Evolutionary conservation across 1,284 basidiomycete species (phyloP).

Genomic region (Pterulicium gracile): DNA sequence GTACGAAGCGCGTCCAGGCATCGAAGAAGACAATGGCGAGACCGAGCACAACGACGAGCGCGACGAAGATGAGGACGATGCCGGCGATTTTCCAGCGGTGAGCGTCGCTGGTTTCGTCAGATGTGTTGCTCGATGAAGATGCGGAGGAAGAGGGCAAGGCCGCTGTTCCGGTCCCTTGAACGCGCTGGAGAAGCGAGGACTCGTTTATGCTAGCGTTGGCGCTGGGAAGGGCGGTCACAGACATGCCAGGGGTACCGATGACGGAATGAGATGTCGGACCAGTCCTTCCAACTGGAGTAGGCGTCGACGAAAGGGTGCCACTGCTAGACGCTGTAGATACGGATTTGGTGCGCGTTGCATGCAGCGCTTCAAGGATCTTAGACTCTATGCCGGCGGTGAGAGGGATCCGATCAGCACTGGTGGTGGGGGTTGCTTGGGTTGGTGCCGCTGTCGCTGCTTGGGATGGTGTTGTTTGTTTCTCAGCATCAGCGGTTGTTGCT

Average conservation of each 20-base stretch:
- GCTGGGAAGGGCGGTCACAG: too few species aligned
- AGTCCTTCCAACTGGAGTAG: conserved; percentile 18
- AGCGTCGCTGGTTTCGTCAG: not conserved
- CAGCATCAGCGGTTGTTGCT: too few species aligned
- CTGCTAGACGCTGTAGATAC: conserved; percentile 7
- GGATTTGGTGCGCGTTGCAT: conserved; percentile 5
- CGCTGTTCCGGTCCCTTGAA: not conserved
- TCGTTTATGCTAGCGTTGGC: conserved; percentile 12
- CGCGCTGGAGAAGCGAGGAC: not conserved
- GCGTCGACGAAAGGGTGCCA: conserved; percentile 6
- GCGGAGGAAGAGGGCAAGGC: not conserved
- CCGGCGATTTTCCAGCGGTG: conserved; percentile 59
- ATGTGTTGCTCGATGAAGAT: not conserved
- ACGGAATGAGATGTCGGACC: conserved; percentile 5
- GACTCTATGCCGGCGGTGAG: too few species aligned
- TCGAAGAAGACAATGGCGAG: conserved; percentile 55
- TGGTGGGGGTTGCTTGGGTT: too few species aligned
- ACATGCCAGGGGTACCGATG: not conserved
- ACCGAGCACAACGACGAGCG: conserved; percentile 39
- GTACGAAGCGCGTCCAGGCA: conserved; percentile 47
- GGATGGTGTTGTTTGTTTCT: too few species aligned
- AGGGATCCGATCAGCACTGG: too few species aligned
- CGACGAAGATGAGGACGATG: conserved; percentile 48
- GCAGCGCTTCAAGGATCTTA: not conserved
- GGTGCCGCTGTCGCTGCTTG: too few species aligned